A percentile compares a stretch with the other conserved stretches of the same genome.
phyloP scores from a whole-genome alignment of 2,329 filamentous ascomycete genomes.

The Leptoxyphium fumago region DNA sequence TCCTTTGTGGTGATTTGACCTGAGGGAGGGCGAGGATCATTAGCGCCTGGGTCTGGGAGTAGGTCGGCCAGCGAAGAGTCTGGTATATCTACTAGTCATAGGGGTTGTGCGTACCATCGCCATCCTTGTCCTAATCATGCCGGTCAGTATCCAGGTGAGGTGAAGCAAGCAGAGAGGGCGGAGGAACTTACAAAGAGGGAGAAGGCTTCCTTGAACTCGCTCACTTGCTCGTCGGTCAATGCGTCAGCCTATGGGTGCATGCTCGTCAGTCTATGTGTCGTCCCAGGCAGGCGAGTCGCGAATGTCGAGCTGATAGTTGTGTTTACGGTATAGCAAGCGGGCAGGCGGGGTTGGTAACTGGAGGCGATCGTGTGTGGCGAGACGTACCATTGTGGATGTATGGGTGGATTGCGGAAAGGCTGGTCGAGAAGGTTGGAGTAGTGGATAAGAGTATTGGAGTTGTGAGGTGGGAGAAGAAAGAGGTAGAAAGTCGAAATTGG shows the following conservation, averaged over 20 bases:
- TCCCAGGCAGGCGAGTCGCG: not conserved
- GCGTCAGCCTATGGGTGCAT: conserved; percentile 62
- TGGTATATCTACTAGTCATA: conserved; percentile 1
- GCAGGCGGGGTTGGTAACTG: not conserved
- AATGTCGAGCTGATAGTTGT: not conserved
- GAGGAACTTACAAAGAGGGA: conserved; percentile 84
- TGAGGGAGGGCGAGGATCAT: conserved; percentile 12
- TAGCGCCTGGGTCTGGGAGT: not conserved
- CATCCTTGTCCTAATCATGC: conserved; percentile 38
- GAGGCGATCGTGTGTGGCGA: not conserved
- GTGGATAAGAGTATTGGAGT: not conserved
- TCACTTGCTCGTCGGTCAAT: conserved; percentile 99
- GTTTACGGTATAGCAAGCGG: not conserved
- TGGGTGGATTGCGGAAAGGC: not conserved
- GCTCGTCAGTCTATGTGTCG: conserved; percentile 4
- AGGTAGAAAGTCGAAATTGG: conserved; percentile 10
- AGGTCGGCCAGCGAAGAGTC: not conserved
- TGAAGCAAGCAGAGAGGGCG: not conserved
- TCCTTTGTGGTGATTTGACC: conserved; percentile 51
- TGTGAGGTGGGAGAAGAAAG: conserved; percentile 8
- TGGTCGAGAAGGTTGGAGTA: not conserved
- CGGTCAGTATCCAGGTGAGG: not conserved
- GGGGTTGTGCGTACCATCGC: conserved; percentile 33
- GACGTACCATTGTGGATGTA: not conserved
- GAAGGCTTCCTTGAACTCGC: conserved; percentile 99